Conservation (phyloP, 768 basidiomycete genomes). For the Terana coerulea region DNA sequence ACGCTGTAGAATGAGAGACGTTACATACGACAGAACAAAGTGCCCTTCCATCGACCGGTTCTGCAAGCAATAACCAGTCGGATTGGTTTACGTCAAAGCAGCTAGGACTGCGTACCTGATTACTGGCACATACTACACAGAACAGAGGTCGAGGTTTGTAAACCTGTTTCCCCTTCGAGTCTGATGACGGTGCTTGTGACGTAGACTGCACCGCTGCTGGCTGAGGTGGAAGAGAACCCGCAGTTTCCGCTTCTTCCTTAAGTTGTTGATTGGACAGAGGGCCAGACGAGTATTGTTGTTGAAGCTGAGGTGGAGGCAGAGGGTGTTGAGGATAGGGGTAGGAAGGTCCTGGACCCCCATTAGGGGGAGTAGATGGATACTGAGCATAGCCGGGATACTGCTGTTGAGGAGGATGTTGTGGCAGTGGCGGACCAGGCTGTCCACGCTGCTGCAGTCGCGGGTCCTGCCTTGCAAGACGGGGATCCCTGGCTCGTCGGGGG, state of each 20-base stretch:
- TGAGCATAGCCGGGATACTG: not conserved
- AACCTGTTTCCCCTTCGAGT: constrained; percentile 4
- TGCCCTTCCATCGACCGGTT: constrained; percentile 99
- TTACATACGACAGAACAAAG: constrained; percentile 76
- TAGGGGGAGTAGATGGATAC: not conserved
- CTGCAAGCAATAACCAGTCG: constrained; percentile 37
- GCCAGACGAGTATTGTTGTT: constrained; percentile 19
- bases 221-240: constrained; percentile 12
- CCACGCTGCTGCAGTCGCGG: constrained; percentile 49
- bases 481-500: constrained; percentile 76
- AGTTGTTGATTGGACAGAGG: constrained; percentile 26
- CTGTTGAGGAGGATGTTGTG: constrained; percentile 7
- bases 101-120: constrained; percentile 63
- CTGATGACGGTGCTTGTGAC: not conserved
- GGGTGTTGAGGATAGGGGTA: constrained; percentile 6
- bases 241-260: constrained; percentile 22
- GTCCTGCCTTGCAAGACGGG: constrained; percentile 69
- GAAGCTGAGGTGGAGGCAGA: constrained; percentile 17
- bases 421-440: constrained; percentile 31
- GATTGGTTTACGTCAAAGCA: not conserved
- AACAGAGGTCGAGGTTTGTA: constrained; percentile 80
- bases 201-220: not conserved
- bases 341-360: constrained; percentile 8
- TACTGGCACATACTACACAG: constrained; percentile 99
- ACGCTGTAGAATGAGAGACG: not conserved